A percentile compares a stretch with the other conserved stretches of the same genome.
phyloP scores from a whole-genome alignment of 768 basidiomycete species.

The Podaxis mareebaensis region DNA sequence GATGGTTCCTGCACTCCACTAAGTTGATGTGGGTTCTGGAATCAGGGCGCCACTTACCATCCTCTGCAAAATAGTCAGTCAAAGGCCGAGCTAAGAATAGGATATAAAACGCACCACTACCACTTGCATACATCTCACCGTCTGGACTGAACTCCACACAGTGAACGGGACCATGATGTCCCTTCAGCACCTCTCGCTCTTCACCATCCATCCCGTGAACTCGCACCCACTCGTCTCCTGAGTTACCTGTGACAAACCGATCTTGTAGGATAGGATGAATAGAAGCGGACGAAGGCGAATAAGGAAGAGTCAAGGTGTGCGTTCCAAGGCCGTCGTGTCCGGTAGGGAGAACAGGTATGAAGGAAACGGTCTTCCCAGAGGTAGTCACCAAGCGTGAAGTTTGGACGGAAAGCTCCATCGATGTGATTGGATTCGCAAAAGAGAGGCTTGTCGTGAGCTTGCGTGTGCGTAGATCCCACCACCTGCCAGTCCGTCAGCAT shows the following conservation, averaged over 20 bases:
- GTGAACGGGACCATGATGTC: conserved; percentile 97
- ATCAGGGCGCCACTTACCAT: conserved; percentile 49
- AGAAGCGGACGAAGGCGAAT: conserved; percentile 91
- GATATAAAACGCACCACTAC: conserved; percentile 71
- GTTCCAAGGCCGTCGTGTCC: conserved; percentile 62
- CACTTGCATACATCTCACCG: conserved; percentile 96
- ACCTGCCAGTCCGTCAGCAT: conserved; percentile 48
- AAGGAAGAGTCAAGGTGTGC: conserved; percentile 78
- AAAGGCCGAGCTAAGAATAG: conserved; percentile 13
- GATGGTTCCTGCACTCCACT: conserved; percentile 69
- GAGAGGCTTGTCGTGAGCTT: conserved; percentile 67
- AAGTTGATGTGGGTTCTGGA: not conserved
- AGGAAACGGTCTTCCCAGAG: conserved; percentile 89
- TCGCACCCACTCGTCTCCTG: conserved; percentile 94
- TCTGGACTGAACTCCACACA: conserved; percentile 94
- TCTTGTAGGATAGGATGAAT: conserved; percentile 89
- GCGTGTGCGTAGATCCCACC: conserved; percentile 94
- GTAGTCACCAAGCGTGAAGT: conserved; percentile 88
- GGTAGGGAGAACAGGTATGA: conserved; percentile 75
- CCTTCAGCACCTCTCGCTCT: conserved; percentile 90
- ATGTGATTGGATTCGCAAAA: conserved; percentile 82
- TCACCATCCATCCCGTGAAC: conserved; percentile 89
- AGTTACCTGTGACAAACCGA: conserved; percentile 90
- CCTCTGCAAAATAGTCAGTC: conserved; percentile 51
- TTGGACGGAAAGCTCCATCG: conserved; percentile 87